phyloP scores from a whole-genome alignment of 371 early-diverging fungal genomes.

The Mortierella sp. region DNA sequence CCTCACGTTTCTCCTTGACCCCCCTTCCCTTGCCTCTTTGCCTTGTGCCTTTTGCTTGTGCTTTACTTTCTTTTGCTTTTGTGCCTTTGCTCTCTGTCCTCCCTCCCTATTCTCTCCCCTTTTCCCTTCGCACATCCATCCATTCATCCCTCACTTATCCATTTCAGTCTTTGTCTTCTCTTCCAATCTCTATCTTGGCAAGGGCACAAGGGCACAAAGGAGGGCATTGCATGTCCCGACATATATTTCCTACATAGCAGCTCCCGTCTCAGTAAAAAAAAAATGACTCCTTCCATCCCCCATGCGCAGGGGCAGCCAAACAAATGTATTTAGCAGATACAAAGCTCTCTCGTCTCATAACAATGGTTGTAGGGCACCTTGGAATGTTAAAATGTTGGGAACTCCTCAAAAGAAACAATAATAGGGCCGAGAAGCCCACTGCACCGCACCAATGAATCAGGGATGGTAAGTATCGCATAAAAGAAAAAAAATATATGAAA shows the following conservation, averaged over 20 bases:
- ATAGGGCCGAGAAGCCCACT: not conserved
- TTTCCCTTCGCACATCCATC: no score
- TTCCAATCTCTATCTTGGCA: not conserved
- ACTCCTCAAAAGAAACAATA: not conserved
- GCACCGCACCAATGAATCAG: not conserved
- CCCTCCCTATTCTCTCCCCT: not conserved
- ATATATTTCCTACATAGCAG: not conserved
- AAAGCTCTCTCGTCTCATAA: constrained; percentile 6
- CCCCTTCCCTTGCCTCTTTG: not conserved
- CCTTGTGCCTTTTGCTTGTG: not conserved
- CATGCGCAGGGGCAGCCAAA: constrained; percentile 2
- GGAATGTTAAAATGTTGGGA: constrained; percentile 8
- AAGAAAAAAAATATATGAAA: not conserved
- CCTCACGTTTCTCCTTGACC: not conserved
- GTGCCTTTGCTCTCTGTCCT: not conserved
- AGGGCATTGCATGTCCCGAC: constrained; percentile 1
- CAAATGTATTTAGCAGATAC: not conserved
- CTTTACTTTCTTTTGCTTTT: not conserved
- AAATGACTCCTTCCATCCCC: not conserved
- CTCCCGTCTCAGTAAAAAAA: constrained; percentile 4
- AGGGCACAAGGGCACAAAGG: constrained; percentile 3
- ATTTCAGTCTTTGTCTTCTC: no score
- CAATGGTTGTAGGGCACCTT: not conserved
- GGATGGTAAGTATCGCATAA: not conserved
- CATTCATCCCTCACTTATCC: no score